A percentile compares a stretch with the other conserved stretches of the same genome.
Conservation (phyloP, 345 rosid species). For the Dipteronia sinensis region DNA sequence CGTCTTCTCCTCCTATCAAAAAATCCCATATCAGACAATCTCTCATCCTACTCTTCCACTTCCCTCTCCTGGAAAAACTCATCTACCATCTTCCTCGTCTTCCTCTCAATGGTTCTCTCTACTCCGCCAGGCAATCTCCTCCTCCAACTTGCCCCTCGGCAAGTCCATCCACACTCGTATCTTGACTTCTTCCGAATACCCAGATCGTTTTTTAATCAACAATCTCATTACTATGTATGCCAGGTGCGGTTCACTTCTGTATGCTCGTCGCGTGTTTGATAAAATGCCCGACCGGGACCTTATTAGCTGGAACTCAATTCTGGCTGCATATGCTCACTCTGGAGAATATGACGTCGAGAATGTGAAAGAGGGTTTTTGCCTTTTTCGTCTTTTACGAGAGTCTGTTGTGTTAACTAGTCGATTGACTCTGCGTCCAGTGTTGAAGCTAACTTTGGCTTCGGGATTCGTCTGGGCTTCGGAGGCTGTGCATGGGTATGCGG, state of each 20-base stretch:
- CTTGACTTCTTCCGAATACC: conserved; percentile 28
- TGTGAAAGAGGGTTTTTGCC: conserved; percentile 36
- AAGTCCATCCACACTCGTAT: conserved; percentile 51
- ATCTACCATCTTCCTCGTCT: conserved; percentile 20
- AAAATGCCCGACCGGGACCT: conserved; percentile 50
- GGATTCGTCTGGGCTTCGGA: conserved; percentile 52
- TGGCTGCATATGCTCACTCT: conserved; percentile 55
- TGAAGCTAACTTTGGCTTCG: conserved; percentile 53
- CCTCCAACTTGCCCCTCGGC: conserved; percentile 48
- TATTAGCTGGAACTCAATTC: conserved; percentile 58
- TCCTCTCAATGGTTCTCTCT: conserved; percentile 54
- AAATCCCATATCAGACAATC: background rate
- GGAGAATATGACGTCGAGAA: conserved; percentile 25
- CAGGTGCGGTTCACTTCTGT: conserved; percentile 48
- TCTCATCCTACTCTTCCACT: background rate
- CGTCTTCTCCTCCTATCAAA: conserved; percentile 5
- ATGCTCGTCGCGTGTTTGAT: conserved; percentile 60
- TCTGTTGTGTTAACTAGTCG: conserved; percentile 37
- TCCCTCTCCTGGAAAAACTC: background rate
- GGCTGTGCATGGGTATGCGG: conserved; percentile 56
- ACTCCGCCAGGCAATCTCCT: conserved; percentile 55
- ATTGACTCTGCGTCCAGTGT: conserved; percentile 53
- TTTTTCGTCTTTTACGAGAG: conserved; percentile 42
- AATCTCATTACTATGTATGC: conserved; percentile 55
- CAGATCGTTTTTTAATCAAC: conserved; percentile 55